These are phyloP conservation scores for Chrysoporthe austroafricana DNA, from an alignment of 2,329 filamentous ascomycete species.

Conservation along the genomic window DNA sequence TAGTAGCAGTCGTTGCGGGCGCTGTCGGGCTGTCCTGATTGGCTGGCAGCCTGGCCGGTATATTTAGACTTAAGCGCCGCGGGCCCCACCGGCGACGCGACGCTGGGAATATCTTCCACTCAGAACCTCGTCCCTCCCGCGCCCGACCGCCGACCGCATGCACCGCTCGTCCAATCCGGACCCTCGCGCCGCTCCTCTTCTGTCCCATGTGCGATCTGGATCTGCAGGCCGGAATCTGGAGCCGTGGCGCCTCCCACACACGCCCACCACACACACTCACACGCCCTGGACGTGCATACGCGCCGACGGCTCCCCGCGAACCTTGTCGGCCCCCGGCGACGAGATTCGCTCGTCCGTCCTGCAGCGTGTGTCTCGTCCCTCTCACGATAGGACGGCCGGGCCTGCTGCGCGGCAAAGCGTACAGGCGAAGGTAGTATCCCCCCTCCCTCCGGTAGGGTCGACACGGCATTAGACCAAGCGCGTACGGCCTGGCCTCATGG, in stretches of 20 bases:
- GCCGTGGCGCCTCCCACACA: neutral
- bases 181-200: neutral
- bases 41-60: neutral
- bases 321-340: neutral
- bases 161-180: neutral
- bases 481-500: neutral
- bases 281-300: conserved; percentile 9
- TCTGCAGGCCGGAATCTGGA: neutral
- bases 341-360: neutral
- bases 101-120: conserved; percentile 9
- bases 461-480: conserved; percentile 14
- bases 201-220: neutral
- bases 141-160: neutral
- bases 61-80: neutral
- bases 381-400: neutral
- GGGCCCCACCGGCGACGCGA: neutral
- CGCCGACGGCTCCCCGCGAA: conserved; percentile 9
- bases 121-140: neutral
- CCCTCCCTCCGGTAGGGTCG: neutral
- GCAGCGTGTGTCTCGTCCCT: neutral
- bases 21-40: neutral
- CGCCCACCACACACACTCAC: neutral
- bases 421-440: neutral
- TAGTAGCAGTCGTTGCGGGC: neutral
- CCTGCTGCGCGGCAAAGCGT: neutral